A percentile compares a stretch with the other conserved stretches of the same genome.
These are phyloP conservation scores for Annulohypoxylon nitens DNA, from an alignment of 495 filamentous ascomycete species.

Conservation along the genomic window DNA sequence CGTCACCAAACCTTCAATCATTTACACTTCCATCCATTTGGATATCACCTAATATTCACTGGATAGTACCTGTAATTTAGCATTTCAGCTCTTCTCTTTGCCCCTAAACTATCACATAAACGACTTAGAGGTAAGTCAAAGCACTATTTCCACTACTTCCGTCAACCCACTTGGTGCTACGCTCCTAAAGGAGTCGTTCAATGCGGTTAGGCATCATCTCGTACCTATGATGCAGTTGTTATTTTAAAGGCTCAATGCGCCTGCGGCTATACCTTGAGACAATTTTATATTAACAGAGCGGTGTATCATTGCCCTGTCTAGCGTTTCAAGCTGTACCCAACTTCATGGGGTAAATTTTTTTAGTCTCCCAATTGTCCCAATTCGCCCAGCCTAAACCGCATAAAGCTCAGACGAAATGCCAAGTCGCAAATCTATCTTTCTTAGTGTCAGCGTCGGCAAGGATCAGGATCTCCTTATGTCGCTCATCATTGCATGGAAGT, in stretches of 20 bases:
- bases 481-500: not conserved
- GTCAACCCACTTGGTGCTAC: constrained; percentile 8
- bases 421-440: not conserved
- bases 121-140: not conserved
- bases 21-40: not conserved
- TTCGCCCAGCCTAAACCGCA: not conserved
- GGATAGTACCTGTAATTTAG: not conserved
- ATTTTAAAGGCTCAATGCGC: constrained; percentile 9
- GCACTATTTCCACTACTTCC: not conserved
- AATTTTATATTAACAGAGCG: constrained; percentile 41
- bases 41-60: not conserved
- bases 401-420: constrained; percentile 15
- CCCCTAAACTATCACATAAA: not conserved
- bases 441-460: constrained; percentile 23
- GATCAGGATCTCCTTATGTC: constrained; percentile 31
- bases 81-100: not conserved
- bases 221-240: not conserved
- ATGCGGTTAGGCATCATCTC: constrained; percentile 2
- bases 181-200: constrained; percentile 3
- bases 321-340: constrained; percentile 40
- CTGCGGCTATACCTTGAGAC: constrained; percentile 32
- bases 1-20: not conserved
- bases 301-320: constrained; percentile 30
- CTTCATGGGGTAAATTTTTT: constrained; percentile 31
- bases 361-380: not conserved